Percentiles rank a stretch among this genome's conserved stretches.
Conservation (phyloP, 306 rosid species). For the Acacia confusa region DNA sequence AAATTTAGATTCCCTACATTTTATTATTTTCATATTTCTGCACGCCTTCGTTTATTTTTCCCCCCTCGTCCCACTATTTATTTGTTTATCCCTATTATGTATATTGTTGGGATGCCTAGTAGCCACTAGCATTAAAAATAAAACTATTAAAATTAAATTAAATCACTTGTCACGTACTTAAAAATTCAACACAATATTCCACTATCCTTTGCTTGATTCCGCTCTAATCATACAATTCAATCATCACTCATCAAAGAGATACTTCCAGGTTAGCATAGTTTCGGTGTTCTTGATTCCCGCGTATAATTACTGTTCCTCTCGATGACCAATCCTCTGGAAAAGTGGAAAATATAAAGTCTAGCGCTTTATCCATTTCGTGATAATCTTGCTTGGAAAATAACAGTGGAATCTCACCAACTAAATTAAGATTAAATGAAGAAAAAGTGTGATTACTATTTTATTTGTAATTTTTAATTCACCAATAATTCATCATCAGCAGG, state of each 20-base stretch:
- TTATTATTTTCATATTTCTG: background rate
- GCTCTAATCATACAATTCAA: background rate
- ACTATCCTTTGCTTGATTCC: slow-evolving; percentile 3
- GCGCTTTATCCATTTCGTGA: background rate
- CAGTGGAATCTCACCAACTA: background rate
- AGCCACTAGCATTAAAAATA: background rate
- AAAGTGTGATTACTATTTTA: background rate
- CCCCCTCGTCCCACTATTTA: background rate
- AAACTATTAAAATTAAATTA: background rate
- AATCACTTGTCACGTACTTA: background rate
- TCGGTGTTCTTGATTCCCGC: background rate
- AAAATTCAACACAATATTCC: background rate
- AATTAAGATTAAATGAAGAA: background rate
- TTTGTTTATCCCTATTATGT: background rate
- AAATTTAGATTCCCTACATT: background rate
- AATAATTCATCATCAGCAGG: background rate
- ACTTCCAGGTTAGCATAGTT: background rate
- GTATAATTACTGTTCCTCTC: background rate
- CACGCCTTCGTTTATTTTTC: background rate
- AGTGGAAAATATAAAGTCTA: background rate
- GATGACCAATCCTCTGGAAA: background rate
- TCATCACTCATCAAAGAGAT: background rate
- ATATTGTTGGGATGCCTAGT: background rate
- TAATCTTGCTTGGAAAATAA: background rate
- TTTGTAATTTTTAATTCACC: background rate